Percentiles rank a stretch among this genome's conserved stretches.
These are phyloP conservation scores for Sporothrix brunneoviolacea DNA, from an alignment of 2,329 filamentous ascomycete species.

Conservation along the genomic window DNA sequence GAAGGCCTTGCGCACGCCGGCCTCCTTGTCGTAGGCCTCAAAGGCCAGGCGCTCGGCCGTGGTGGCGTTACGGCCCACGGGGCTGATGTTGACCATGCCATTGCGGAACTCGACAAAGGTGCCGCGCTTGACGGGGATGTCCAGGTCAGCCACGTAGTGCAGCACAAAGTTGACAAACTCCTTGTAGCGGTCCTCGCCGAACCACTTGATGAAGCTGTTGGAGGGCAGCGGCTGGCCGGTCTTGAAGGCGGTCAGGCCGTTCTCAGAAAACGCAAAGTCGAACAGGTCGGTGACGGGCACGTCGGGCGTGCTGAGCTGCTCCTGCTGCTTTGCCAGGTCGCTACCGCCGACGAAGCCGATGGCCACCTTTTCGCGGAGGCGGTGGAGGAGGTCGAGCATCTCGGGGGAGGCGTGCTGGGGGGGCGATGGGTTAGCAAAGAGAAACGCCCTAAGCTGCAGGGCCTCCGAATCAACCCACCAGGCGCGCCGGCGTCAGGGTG, in stretches of 20 bases:
- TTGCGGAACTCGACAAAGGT: conserved; percentile 87
- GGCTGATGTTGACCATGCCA: conserved; percentile 83
- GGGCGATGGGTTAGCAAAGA: not conserved
- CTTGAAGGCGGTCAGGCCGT: conserved; percentile 87
- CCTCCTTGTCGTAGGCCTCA: conserved; percentile 69
- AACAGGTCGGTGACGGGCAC: conserved; percentile 75
- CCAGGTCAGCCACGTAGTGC: conserved; percentile 77
- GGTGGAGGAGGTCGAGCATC: conserved; percentile 73
- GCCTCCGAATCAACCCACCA: too few species aligned
- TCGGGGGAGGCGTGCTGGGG: conserved; percentile 63
- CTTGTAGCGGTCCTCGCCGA: conserved; percentile 81
- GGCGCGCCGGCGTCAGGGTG: conserved; percentile 77
- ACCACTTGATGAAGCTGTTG: conserved; percentile 84
- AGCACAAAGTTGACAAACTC: conserved; percentile 67
- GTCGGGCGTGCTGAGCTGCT: conserved; percentile 71
- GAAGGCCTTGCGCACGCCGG: conserved; percentile 70
- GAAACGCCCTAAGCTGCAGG: too few species aligned
- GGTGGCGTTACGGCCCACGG: conserved; percentile 80
- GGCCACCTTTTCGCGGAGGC: conserved; percentile 77
- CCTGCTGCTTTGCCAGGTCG: conserved; percentile 89
- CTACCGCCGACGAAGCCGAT: conserved; percentile 92
- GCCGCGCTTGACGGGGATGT: conserved; percentile 75
- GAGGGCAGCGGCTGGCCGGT: conserved; percentile 67
- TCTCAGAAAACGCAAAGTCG: conserved; percentile 97
- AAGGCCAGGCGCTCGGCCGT: conserved; percentile 75